Evolutionary conservation across 345 rosid genomes (phyloP), one percentile per base, ranked within the genome.

Genomic region (Adansonia digitata): DNA sequence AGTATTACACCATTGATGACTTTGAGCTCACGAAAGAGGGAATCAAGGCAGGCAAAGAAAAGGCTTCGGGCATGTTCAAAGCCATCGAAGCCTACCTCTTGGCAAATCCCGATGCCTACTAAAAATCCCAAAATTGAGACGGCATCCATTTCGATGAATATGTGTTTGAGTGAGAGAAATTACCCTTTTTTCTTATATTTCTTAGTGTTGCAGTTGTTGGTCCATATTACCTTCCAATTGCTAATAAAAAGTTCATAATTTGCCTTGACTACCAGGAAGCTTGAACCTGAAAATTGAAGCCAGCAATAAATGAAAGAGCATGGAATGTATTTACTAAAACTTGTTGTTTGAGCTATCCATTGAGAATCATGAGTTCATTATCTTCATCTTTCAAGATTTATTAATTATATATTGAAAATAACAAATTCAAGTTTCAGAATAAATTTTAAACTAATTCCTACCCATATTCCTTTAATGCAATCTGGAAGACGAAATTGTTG

Each of bases 11-110:
- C n/a, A n/a, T n/a, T n/a, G n/a, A n/a, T n/a, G n/a, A n/a, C 74
- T 72, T 29, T 5, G 71, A 73, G 56, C 34, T 84, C 59, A 65
- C 67, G 2, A 80, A 79, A 74, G 83, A 80, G 34, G 49, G 78
- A 22, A 24, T 82, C 49, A 84, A 72, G 83, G 73, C 26, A 11
- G 83, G n/a, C n/a, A n/a, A n/a, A n/a, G n/a, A n/a, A n/a, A n/a
- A n/a, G n/a, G n/a, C n/a, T n/a, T n/a, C n/a, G 60, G 84, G 52
- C 1, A 24, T 84, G 18, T 73, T 26, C 70, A 80, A 82, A 55
- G 77, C 73, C 4, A 43, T 84, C 15, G 84, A 82, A 49, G 82
- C 80, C 22, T 65, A 84, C 63, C 80, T 80, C 79, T 34, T 70
- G 70, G 78, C 70, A 48, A 77, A 79, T 53, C 59, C 59, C 22